Evolutionary conservation across 1,284 basidiomycete species (phyloP).

Genomic region (Moesziomyces parantarcticus): DNA sequence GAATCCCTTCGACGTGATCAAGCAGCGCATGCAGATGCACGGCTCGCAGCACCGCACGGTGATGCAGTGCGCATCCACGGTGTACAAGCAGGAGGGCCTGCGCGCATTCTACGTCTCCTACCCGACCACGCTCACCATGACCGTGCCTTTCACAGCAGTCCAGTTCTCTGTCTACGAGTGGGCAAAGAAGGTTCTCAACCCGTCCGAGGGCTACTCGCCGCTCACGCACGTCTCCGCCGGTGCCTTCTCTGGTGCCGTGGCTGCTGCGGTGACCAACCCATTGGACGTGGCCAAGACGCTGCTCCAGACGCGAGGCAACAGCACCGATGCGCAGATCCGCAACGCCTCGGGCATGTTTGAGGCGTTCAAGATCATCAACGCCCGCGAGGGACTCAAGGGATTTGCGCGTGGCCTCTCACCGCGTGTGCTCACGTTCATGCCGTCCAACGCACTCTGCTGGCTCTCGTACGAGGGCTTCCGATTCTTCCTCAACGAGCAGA

Average conservation of each 20-base stretch:
- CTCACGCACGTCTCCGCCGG: constrained; percentile 89
- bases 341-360: constrained; percentile 85
- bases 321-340: constrained; percentile 83
- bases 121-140: constrained; percentile 92
- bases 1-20: constrained; percentile 99
- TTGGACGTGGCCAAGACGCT: constrained; percentile 99
- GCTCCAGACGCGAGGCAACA: constrained; percentile 90
- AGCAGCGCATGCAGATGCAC: constrained; percentile 98
- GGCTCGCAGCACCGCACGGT: constrained; percentile 89
- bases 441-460: constrained; percentile 97
- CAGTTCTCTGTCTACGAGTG: constrained; percentile 98
- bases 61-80: constrained; percentile 80
- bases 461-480: constrained; percentile 70
- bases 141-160: constrained; percentile 96
- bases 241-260: constrained; percentile 90
- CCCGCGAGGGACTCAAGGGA: constrained; percentile 84
- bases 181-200: constrained; percentile 87
- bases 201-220: constrained; percentile 86
- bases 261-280: constrained; percentile 94
- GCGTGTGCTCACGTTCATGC: constrained; percentile 93
- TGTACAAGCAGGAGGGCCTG: constrained; percentile 87
- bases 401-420: constrained; percentile 89
- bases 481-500: constrained; percentile 61
- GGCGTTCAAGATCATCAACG: constrained; percentile 88
- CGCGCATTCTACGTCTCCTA: constrained; percentile 97